Percentiles rank a stretch among this genome's conserved stretches.
Evolutionary conservation across 768 basidiomycete species (phyloP).

Genomic region (Lactifluus echinatus): DNA sequence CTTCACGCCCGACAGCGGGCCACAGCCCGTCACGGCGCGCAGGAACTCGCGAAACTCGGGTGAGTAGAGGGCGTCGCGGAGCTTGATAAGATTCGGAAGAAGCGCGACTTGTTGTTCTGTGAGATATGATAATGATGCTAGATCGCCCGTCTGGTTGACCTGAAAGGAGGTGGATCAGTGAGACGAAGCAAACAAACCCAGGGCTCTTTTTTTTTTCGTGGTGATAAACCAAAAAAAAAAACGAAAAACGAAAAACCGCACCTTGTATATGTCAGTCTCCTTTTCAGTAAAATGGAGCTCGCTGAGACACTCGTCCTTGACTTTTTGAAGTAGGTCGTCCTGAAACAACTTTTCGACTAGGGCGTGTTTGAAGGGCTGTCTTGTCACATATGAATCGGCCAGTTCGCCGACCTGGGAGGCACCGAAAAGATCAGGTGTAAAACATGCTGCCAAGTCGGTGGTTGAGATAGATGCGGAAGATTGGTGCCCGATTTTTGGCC

Average conservation of each 20-base stretch:
- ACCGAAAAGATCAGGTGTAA: conserved; percentile 50
- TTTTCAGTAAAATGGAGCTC: conserved; percentile 84
- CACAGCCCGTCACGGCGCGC: conserved; percentile 83
- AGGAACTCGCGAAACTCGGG: conserved; percentile 72
- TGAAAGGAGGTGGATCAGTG: too few species aligned
- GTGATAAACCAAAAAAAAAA: neutral
- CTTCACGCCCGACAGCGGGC: conserved; percentile 81
- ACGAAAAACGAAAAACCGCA: conserved; percentile 30
- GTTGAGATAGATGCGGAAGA: conserved; percentile 11
- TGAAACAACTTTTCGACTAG: conserved; percentile 76
- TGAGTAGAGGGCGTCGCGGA: conserved; percentile 91
- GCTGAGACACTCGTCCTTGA: conserved; percentile 75
- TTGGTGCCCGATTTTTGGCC: conserved; percentile 33
- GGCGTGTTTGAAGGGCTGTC: conserved; percentile 73
- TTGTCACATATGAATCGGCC: conserved; percentile 45
- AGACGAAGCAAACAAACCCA: too few species aligned
- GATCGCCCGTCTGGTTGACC: conserved; percentile 97
- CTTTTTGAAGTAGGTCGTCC: conserved; percentile 68
- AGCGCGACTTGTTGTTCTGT: conserved; percentile 66
- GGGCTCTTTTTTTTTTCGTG: too few species aligned
- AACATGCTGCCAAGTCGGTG: conserved; percentile 25
- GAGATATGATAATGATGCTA: conserved; percentile 87
- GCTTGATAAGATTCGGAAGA: conserved; percentile 68
- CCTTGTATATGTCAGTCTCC: conserved; percentile 98
- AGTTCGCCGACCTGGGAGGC: conserved; percentile 47